Conservation (phyloP, 2,329 filamentous ascomycete genomes). For the Colletotrichum filicis region DNA sequence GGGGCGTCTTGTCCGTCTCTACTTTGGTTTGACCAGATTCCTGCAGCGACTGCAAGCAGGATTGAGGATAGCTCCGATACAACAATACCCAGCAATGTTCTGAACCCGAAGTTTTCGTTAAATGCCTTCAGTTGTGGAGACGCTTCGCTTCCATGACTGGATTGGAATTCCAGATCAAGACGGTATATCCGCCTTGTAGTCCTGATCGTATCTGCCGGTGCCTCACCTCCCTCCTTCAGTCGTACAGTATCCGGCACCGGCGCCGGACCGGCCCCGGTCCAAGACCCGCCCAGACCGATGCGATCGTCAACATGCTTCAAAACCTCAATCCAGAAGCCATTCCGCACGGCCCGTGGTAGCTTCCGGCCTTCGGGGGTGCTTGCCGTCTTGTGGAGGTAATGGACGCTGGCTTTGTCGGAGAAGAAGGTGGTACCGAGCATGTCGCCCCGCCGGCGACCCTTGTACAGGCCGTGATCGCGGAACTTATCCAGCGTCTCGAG, state of each 20-base stretch:
- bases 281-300: background rate
- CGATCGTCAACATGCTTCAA: background rate
- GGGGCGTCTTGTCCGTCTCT: background rate
- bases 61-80: constrained; percentile 16
- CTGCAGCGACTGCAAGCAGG: constrained; percentile 19
- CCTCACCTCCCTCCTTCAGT: background rate
- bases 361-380: background rate
- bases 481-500: constrained; percentile 14
- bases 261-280: background rate
- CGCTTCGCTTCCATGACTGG: background rate
- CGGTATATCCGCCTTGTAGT: background rate
- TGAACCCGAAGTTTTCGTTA: background rate
- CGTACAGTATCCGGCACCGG: background rate
- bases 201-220: background rate
- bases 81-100: background rate
- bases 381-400: background rate
- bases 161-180: background rate
- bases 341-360: constrained; percentile 19
- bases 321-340: constrained; percentile 36
- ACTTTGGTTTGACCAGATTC: background rate
- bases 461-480: background rate
- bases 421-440: background rate
- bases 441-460: background rate
- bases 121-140: background rate
- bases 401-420: background rate